Conservation (phyloP, 257 asterid species). For the Solanum pimpinellifolium region DNA sequence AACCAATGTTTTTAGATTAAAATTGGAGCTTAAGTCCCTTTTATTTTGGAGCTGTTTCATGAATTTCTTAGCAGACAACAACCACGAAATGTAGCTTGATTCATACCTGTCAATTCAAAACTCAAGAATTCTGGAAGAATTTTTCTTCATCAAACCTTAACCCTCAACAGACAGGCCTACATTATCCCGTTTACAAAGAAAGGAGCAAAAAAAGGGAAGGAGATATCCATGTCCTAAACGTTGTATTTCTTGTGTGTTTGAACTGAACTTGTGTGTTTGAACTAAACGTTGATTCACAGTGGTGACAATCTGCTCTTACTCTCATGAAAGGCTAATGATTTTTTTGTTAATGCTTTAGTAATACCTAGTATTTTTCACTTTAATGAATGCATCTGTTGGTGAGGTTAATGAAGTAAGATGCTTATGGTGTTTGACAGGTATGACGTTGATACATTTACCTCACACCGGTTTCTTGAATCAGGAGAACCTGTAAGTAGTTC, state of each 20-base stretch:
- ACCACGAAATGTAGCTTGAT: neutral
- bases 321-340: neutral
- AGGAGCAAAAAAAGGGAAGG: neutral
- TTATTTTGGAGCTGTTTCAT: neutral
- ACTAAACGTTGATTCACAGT: neutral
- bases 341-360: neutral
- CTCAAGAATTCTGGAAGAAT: neutral
- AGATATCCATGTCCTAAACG: neutral
- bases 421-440: slow-evolving; percentile 44
- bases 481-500: slow-evolving; percentile 69
- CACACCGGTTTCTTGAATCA: slow-evolving; percentile 49
- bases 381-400: neutral
- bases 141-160: neutral
- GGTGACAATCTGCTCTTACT: neutral
- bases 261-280: neutral
- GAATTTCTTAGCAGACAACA: neutral
- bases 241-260: neutral
- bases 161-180: neutral
- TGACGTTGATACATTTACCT: slow-evolving; percentile 61
- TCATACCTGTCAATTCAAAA: neutral
- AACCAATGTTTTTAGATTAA: neutral
- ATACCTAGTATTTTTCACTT: neutral
- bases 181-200: neutral
- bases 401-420: neutral
- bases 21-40: neutral